These are phyloP conservation scores for Lepidium campestre DNA, from an alignment of 441 rosid genomes.

Conservation along the genomic window DNA sequence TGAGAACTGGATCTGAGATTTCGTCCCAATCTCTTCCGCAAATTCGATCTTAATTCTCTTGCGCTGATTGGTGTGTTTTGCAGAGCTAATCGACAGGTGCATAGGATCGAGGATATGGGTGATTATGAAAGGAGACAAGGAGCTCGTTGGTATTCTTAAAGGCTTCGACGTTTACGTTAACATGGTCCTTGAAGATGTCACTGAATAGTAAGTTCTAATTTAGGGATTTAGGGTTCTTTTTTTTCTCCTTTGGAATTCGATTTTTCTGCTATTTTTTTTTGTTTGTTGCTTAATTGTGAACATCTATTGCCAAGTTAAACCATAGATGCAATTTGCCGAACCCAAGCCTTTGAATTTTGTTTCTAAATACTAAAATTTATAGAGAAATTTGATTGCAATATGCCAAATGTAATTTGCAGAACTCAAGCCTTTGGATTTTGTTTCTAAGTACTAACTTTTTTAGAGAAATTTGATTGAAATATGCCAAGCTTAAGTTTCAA, in stretches of 20 bases:
- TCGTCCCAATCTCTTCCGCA: neutral
- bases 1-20: neutral
- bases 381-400: neutral
- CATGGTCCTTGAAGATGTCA: slow-evolving; percentile 96
- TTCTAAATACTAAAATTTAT: neutral
- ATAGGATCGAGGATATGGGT: slow-evolving; percentile 95
- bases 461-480: neutral
- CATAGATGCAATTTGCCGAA: neutral
- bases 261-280: neutral
- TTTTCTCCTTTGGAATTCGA: no score
- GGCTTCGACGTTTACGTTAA: slow-evolving; percentile 93
- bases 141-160: slow-evolving; percentile 81
- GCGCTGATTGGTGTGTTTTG: slow-evolving; percentile 3
- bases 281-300: neutral
- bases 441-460: neutral
- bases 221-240: neutral
- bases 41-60: no score
- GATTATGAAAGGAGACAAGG: slow-evolving; percentile 98
- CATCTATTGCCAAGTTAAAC: neutral
- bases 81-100: slow-evolving; percentile 94
- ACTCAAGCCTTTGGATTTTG: neutral
- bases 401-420: neutral
- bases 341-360: neutral
- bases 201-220: slow-evolving; percentile 47
- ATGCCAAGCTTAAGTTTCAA: neutral